Evolutionary conservation across 2,329 filamentous ascomycete genomes (phyloP), one percentile per base, ranked within the genome.

Genomic region (Aspergillus amoenus): DNA sequence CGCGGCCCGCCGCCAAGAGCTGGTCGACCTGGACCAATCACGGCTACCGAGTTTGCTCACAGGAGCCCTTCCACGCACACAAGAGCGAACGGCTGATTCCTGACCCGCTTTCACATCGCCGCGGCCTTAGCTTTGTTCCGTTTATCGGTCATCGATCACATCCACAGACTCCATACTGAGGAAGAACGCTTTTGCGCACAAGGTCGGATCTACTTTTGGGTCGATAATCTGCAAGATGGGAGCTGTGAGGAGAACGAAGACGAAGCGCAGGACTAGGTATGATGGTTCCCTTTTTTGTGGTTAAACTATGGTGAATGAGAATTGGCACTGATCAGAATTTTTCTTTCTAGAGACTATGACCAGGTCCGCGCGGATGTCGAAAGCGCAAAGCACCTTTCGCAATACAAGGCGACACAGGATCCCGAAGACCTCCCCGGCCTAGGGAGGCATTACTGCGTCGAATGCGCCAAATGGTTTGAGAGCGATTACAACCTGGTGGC

Each of bases 401-500:
- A 90, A 63, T 92, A 88, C 81, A 89, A 92, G 71, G 83, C 86
- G 49, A 85, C 87, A 43, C 95, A 96, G 71, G 85, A 88, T 5
- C 78, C 84, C 21, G 93, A 97, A 71, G 94, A 97, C 68, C 82
- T 97, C 37, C 94, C 94, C 3, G 93, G 87, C 0, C 81, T 97
- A 48, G 94, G 94, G 24, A 82, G 86, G 66, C 88, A 88, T 73
- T 97, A 97, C 76, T 99, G 94, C 75, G 81, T 89, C 15, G 90
- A 96, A 76, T 99, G 94, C 75, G 89, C 94, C 61, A 97, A 96
- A 79, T 97, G 91, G 88, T 97, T 95, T 73, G 93, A 97, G 74
- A 89, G 87, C 49, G 89, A 94, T 64, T 75, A 83, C 66, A 95
- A 90, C 66, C 79, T 96, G 57, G 80, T 82, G 37, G 81, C 84